Evolutionary conservation across 371 early-diverging fungal species (phyloP).

Genomic region (Dichotomocladium elegans): DNA sequence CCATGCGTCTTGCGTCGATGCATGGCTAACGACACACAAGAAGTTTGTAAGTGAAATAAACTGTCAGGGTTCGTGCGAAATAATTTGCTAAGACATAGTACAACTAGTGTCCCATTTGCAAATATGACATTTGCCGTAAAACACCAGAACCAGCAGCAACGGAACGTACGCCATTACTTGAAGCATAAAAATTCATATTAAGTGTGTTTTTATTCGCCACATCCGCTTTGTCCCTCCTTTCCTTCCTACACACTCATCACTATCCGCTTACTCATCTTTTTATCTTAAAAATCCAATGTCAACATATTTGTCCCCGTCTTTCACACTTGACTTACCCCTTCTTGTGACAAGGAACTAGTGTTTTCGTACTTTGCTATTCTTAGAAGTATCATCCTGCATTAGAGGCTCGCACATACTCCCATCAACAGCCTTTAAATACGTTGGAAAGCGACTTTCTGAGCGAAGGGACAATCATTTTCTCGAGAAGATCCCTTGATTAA

Average conservation of each 20-base stretch:
- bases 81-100: not conserved
- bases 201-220: not conserved
- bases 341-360: too few relatives aligned
- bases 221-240: too few relatives aligned
- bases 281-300: too few relatives aligned
- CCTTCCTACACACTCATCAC: not conserved
- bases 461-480: too few relatives aligned
- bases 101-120: constrained; percentile 40
- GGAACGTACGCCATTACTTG: constrained; percentile 41
- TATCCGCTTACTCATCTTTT: not conserved
- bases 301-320: too few relatives aligned
- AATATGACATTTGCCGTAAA: constrained; percentile 43
- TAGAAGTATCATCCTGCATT: too few relatives aligned
- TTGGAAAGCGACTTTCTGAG: too few relatives aligned
- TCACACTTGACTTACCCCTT: too few relatives aligned
- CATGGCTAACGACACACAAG: constrained; percentile 79
- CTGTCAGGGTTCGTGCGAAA: not conserved
- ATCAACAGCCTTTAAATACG: too few relatives aligned
- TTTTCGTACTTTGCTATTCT: too few relatives aligned
- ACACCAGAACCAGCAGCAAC: constrained; percentile 14
- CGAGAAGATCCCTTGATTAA: too few relatives aligned
- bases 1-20: constrained; percentile 91
- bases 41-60: constrained; percentile 59
- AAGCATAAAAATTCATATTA: constrained; percentile 13
- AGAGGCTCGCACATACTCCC: too few relatives aligned